Base-by-base conservation (phyloP, 2,329 filamentous ascomycete species). In the Pseudogymnoascus sp. region DNA sequence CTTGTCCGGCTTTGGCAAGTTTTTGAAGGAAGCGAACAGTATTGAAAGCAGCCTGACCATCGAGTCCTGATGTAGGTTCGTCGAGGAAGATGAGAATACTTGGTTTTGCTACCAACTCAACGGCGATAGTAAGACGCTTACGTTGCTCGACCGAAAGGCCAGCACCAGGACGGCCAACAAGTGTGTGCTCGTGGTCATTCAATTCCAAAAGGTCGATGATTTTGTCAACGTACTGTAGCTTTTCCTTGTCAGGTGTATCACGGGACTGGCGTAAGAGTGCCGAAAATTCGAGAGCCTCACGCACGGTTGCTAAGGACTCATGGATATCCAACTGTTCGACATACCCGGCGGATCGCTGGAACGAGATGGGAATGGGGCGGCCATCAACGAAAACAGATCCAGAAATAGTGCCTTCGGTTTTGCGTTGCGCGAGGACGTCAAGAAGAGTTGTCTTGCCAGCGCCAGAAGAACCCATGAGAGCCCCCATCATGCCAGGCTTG, bases 271-370 rank as follows among this genome's bases (percentile, higher is more conserved):
- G 89, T 45, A 97, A 87, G 5, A 93, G 76, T n/a, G 93, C 93
- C 70, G 88, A 92, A 76, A 97, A 97, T 70, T 86, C 86, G 34
- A 98, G 82, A 6, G 92, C 92, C 77, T 97, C 93, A 66, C 93
- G 87, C 28, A 96, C 92, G 1, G 93, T 96, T 0, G 87, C 80
- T 70, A 91, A 95, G 57, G 88, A 81, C 57, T 96, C 81, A 73
- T 96, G 92, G 11, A 96, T 81, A 83, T 97, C 93, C 73, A 96
- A 90, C 75, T 96, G 93, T 73, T 96, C 91, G 39, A 93, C 92
- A 70, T 96, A 96, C 45, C 92, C 92, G 0, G 71, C 69, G 16
- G 71, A 73, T 28, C 92, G 88, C 76, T 96, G 92, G 82, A 96
- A 96, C 0, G 89, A 92, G 48, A 83, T 81, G 68, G 95, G 90